phyloP scores from a whole-genome alignment of 1,284 basidiomycete genomes.

The Rhodotorula sp. region DNA sequence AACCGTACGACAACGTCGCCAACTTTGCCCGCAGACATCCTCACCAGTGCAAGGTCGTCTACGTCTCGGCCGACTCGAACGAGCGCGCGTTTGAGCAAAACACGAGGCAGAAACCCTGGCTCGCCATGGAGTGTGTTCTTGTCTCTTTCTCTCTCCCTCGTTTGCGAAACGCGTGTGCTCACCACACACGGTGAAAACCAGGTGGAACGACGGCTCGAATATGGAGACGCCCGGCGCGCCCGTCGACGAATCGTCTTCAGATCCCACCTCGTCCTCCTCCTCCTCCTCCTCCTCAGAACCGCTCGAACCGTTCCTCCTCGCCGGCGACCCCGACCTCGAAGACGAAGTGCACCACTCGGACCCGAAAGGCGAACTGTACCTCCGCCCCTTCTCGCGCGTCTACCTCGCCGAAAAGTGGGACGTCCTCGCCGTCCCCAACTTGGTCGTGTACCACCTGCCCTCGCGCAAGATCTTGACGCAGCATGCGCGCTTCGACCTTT shows the following conservation, averaged over 20 bases:
- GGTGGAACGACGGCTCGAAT: slow-evolving; percentile 51
- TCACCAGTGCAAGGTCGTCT: slow-evolving; percentile 49
- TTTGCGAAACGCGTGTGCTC: too few species aligned
- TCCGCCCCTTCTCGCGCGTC: slow-evolving; percentile 50
- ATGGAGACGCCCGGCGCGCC: slow-evolving; percentile 6
- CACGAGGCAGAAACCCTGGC: slow-evolving; percentile 43
- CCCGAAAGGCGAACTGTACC: slow-evolving; percentile 46
- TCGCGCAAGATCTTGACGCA: slow-evolving; percentile 45
- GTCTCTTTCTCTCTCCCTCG: not conserved
- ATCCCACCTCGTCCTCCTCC: slow-evolving; percentile 8
- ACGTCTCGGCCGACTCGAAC: slow-evolving; percentile 49
- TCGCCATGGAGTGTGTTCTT: slow-evolving; percentile 36
- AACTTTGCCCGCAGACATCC: slow-evolving; percentile 45
- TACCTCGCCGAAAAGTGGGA: slow-evolving; percentile 49
- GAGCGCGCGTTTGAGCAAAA: slow-evolving; percentile 47
- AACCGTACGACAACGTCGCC: slow-evolving; percentile 39
- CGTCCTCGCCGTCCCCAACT: slow-evolving; percentile 45
- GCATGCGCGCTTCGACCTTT: slow-evolving; percentile 40
- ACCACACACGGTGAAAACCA: too few species aligned
- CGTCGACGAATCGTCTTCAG: not conserved
- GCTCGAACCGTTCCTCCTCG: slow-evolving; percentile 49
- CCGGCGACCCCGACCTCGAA: slow-evolving; percentile 50
- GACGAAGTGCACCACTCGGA: slow-evolving; percentile 40
- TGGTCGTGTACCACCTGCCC: slow-evolving; percentile 48
- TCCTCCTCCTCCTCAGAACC: slow-evolving; percentile 5